Evolutionary conservation across 2,329 filamentous ascomycete genomes (phyloP), one percentile per base, ranked within the genome.

Genomic region (Aspergillus chevalieri): DNA sequence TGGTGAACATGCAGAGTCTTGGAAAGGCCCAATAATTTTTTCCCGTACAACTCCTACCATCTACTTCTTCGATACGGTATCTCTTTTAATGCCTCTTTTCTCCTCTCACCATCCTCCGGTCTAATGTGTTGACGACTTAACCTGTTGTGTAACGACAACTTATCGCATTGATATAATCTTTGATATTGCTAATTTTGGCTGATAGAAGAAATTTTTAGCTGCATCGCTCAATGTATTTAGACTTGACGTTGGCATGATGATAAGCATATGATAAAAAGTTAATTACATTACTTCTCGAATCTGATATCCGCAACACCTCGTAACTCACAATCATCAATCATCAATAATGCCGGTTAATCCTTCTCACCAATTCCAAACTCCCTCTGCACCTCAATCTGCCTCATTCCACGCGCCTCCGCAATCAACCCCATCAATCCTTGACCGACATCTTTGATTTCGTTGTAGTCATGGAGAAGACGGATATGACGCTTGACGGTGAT

Each of bases 1-100:
- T 93, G 56, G 88, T 92, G 44, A 88, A 87, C 57, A 71, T 92
- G 58, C 88, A 93, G 75, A 89, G 84, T 66, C 69, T 93, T 62
- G 86, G 81, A 59, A 87, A 83, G 73, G 69, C 65, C 46, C 59
- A 63, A 22, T 67, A 51, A 61, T 47, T 15, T 21, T 28, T 45
- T 9, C 34, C 14, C 17, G 4, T 43, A 14, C 19, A 21, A 22
- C 21, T 39, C 33, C 28, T 42, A 34, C 22, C 39, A 26, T 28
- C n/a, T 43, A 26, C 22, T 43, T 15, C 48, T 47, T 41, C 22
- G 17, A 19, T 15, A 22, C 21, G 4, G 33, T 36, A 28, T 26
- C 15, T 30, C 28, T 39, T 26, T 30, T 22, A 28, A 14, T 22
- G 7, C 24, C n/a, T 6, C 22, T 7, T 9, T 22, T 28, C 24